Percentiles rank a stretch among this genome's conserved stretches.
Evolutionary conservation across 2,329 filamentous ascomycete species (phyloP).

Genomic region (Penicillium sp.): DNA sequence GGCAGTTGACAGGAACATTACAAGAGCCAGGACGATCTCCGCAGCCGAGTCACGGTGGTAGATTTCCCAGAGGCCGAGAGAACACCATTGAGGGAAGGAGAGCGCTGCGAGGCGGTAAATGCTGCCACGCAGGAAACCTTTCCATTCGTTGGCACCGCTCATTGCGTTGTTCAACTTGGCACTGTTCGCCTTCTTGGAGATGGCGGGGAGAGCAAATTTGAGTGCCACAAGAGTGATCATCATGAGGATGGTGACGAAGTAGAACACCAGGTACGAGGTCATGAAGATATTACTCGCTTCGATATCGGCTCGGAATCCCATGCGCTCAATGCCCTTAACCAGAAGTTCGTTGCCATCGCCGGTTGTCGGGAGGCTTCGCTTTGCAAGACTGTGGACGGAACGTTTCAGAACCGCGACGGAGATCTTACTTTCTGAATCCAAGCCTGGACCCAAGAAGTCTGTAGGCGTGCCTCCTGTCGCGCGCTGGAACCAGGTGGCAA

Average conservation of each 20-base stretch:
- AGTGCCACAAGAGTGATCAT: conserved; percentile 71
- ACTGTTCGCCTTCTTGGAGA: conserved; percentile 71
- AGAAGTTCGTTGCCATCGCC: conserved; percentile 45
- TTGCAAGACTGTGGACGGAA: conserved; percentile 44
- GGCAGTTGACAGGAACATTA: conserved; percentile 83
- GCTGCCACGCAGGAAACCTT: conserved; percentile 88
- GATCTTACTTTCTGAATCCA: conserved; percentile 39
- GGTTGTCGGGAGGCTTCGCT: conserved; percentile 42
- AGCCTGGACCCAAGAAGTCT: too few species aligned
- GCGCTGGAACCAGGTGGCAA: conserved; percentile 95
- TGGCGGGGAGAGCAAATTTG: conserved; percentile 73
- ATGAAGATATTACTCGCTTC: conserved; percentile 92
- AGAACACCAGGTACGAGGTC: conserved; percentile 87
- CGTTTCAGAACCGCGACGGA: conserved; percentile 81
- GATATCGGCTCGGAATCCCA: conserved; percentile 81
- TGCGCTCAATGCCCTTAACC: conserved; percentile 83
- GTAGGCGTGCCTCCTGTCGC: conserved; percentile 85
- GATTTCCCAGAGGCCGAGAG: conserved; percentile 92
- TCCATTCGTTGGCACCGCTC: conserved; percentile 92
- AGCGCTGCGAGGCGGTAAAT: conserved; percentile 88
- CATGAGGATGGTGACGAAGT: conserved; percentile 81
- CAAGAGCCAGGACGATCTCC: conserved; percentile 82
- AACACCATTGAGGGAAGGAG: conserved; percentile 87
- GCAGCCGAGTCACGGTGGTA: conserved; percentile 82
- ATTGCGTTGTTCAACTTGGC: conserved; percentile 68